Evolutionary conservation across 2,329 filamentous ascomycete species (phyloP).

Genomic region (Diaporthe nobilis): DNA sequence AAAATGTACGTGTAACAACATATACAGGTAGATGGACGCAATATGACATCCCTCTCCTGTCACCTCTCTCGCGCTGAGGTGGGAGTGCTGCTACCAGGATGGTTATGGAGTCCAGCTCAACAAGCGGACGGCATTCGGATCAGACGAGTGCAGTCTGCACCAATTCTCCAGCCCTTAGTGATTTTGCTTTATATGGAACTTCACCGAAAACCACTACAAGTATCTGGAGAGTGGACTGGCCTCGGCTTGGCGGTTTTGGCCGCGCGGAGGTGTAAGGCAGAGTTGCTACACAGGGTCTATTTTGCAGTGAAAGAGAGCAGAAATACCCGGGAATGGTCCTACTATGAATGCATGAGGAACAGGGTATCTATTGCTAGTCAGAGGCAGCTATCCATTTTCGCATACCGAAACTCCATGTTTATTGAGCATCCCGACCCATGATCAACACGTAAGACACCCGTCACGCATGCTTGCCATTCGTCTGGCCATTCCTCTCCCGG

Average conservation of each 20-base stretch:
- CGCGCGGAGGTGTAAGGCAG: neutral
- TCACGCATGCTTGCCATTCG: conserved; percentile 42
- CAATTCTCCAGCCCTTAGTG: neutral
- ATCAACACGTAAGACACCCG: neutral
- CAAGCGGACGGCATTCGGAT: no score
- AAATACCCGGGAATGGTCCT: no score
- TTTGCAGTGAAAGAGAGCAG: neutral
- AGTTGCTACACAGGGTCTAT: neutral
- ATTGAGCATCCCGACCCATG: neutral
- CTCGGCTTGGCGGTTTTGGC: neutral
- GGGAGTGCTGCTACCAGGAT: neutral
- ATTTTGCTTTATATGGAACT: no score
- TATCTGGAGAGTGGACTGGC: neutral
- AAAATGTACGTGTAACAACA: conserved; percentile 53
- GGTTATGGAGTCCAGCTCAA: neutral
- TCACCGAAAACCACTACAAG: neutral
- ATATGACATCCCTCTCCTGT: conserved; percentile 35
- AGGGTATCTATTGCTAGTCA: conserved; percentile 1
- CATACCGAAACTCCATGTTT: neutral
- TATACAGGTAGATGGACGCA: conserved; percentile 44
- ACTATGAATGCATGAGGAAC: neutral
- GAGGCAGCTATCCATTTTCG: neutral
- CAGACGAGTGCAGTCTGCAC: no score
- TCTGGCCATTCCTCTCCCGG: conserved; percentile 30
- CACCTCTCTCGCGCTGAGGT: neutral